phyloP scores from a whole-genome alignment of 2,329 filamentous ascomycete species.

The Colletotrichum abscissum region DNA sequence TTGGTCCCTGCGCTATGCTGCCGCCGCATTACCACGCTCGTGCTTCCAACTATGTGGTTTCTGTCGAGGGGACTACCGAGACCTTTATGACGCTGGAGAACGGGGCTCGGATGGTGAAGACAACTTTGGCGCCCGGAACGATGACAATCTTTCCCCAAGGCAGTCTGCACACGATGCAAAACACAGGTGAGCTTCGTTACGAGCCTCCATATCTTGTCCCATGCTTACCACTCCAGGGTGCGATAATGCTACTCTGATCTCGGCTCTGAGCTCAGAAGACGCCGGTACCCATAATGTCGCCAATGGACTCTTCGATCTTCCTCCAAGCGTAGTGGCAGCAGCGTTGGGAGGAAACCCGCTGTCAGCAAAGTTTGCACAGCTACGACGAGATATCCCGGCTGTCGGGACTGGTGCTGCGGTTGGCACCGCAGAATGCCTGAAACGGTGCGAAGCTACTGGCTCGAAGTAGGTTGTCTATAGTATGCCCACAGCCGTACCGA shows the following conservation, averaged over 20 bases:
- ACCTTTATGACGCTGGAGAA: slow-evolving; percentile 65
- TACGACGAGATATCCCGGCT: slow-evolving; percentile 32
- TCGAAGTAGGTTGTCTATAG: slow-evolving; percentile 3
- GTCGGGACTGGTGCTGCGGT: slow-evolving; percentile 37
- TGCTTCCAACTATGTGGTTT: slow-evolving; percentile 60
- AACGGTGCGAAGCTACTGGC: slow-evolving; percentile 21
- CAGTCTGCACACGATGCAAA: slow-evolving; percentile 61
- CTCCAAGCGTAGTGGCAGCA: slow-evolving; percentile 53
- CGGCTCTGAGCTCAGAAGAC: slow-evolving; percentile 60
- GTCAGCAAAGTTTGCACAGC: slow-evolving; percentile 39
- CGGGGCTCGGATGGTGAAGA: slow-evolving; percentile 54
- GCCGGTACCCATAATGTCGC: slow-evolving; percentile 60
- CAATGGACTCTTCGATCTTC: slow-evolving; percentile 54
- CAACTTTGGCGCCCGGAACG: slow-evolving; percentile 53
- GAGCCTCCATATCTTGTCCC: no score
- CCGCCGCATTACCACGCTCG: slow-evolving; percentile 62
- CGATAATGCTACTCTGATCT: slow-evolving; percentile 59
- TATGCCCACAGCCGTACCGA: neutral
- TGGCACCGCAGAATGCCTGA: slow-evolving; percentile 33
- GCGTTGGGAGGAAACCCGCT: slow-evolving; percentile 48
- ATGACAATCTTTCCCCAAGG: slow-evolving; percentile 62
- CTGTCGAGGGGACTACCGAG: slow-evolving; percentile 57
- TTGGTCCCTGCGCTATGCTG: slow-evolving; percentile 63
- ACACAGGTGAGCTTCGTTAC: slow-evolving; percentile 51
- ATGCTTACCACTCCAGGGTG: slow-evolving; percentile 49